phyloP scores from a whole-genome alignment of 192 early-diverging fungal genomes.

The Coemansia sp. region DNA sequence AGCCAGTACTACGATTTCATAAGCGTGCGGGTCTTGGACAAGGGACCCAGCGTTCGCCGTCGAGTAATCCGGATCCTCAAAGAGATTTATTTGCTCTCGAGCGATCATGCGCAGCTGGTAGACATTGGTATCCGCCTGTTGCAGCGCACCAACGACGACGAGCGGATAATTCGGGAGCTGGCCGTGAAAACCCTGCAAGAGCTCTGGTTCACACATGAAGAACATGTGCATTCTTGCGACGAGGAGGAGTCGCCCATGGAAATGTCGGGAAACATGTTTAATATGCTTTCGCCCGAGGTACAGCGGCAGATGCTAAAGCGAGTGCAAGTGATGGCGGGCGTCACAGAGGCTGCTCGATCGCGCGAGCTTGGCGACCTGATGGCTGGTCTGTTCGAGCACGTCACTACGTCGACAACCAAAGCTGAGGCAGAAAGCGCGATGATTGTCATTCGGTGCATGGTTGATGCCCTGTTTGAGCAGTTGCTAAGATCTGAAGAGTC shows the following conservation, averaged over 20 bases:
- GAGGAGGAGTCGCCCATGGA: slow-evolving; percentile 24
- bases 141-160: slow-evolving; percentile 71
- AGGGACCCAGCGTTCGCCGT: slow-evolving; percentile 85
- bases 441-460: slow-evolving; percentile 64
- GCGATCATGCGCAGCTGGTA: slow-evolving; percentile 54
- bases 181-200: slow-evolving; percentile 73
- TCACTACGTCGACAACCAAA: slow-evolving; percentile 37
- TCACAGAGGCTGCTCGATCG: slow-evolving; percentile 32
- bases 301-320: slow-evolving; percentile 50
- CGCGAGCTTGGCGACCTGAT: slow-evolving; percentile 39
- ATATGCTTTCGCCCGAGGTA: slow-evolving; percentile 41
- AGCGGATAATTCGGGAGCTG: slow-evolving; percentile 64
- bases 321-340: slow-evolving; percentile 53
- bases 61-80: slow-evolving; percentile 77
- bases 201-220: slow-evolving; percentile 67
- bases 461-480: slow-evolving; percentile 77
- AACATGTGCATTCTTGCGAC: slow-evolving; percentile 18
- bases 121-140: slow-evolving; percentile 75
- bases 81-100: slow-evolving; percentile 68
- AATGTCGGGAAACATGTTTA: slow-evolving; percentile 38
- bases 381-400: slow-evolving; percentile 37
- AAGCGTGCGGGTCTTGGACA: slow-evolving; percentile 82
- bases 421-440: slow-evolving; percentile 58
- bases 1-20: slow-evolving; percentile 80
- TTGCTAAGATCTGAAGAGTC: slow-evolving; percentile 69